Base-by-base conservation (phyloP, 192 early-diverging fungal species). In the Cetraspora pellucida region DNA sequence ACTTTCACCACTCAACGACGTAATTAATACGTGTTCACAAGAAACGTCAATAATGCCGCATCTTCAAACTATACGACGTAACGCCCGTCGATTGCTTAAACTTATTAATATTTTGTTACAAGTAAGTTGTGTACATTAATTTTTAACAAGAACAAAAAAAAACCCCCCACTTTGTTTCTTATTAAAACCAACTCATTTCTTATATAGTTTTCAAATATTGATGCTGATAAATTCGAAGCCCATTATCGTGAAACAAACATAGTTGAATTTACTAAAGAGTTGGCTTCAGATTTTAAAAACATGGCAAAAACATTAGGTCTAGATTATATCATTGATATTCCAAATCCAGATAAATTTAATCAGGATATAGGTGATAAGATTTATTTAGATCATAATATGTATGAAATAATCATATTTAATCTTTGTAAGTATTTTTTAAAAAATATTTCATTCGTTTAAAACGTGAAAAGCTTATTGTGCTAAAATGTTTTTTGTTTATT, bases 71-170 rank as follows among this genome's bases (percentile, higher is more conserved):
- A 81, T 87, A n/a, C 78, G 80, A 8, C 77, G 86, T 43, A 91
- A 91, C 44, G 81, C 87, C 0, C 37, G 79, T 25, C 81, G 89
- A 45, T 78, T n/a, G n/a, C n/a, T n/a, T n/a, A n/a, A n/a, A n/a
- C n/a, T n/a, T n/a, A n/a, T n/a, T n/a, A n/a, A n/a, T 91, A n/a
- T 75, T 89, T 70, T 91, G 2, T 73, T 91, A 19, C 87, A 91
- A 57, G 72, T 74, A 25, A 46, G 28, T 61, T 8, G 11, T 16
- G 23, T 31, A 31, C 4, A 64, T 64, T 17, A 16, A 28, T 64
- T 10, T 64, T n/a, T n/a, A n/a, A n/a, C n/a, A n/a, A n/a, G n/a
- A n/a, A n/a, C n/a, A n/a, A n/a, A n/a, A n/a, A n/a, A n/a, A n/a
- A n/a, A n/a, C n/a, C n/a, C n/a, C n/a, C n/a, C n/a, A n/a, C n/a